Percentiles rank a stretch among this genome's conserved stretches.
Conservation (phyloP, 228 moss, liverwort and hornwort species). For the Sphagnum magellanicum region DNA sequence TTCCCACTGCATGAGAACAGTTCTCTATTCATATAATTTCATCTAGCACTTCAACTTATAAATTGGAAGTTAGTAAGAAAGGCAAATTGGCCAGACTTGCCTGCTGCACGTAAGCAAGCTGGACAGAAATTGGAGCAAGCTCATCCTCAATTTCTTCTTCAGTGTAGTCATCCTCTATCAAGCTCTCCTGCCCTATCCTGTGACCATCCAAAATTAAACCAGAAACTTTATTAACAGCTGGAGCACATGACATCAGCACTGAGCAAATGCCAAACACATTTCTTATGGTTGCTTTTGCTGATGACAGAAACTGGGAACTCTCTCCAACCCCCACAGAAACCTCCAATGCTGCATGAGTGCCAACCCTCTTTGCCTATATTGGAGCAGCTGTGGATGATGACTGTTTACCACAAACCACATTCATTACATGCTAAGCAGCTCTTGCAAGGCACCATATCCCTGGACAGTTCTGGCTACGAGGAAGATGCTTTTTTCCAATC, state of each 20-base stretch:
- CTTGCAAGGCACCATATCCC: no score
- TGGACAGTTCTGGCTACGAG: no score
- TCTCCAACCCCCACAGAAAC: neutral
- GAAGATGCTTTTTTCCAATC: no score
- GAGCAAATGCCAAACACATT: neutral
- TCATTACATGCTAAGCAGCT: no score
- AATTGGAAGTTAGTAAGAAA: neutral
- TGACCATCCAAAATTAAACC: constrained; percentile 1
- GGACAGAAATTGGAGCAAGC: constrained; percentile 87
- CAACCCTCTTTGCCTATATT: no score
- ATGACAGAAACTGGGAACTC: neutral
- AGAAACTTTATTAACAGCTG: neutral
- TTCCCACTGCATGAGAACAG: neutral
- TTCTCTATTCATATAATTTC: neutral
- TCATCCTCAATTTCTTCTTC: constrained; percentile 79
- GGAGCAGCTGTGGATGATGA: neutral
- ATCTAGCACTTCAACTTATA: neutral
- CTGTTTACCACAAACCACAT: neutral
- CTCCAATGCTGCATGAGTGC: no score
- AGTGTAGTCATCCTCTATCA: constrained; percentile 77
- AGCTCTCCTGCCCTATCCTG: constrained; percentile 78
- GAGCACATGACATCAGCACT: neutral
- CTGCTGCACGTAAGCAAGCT: constrained; percentile 86
- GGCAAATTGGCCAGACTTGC: constrained; percentile 6
- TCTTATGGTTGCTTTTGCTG: neutral